phyloP scores from a whole-genome alignment of 805 yeast species.

The Sugiyamaella smithiae region DNA sequence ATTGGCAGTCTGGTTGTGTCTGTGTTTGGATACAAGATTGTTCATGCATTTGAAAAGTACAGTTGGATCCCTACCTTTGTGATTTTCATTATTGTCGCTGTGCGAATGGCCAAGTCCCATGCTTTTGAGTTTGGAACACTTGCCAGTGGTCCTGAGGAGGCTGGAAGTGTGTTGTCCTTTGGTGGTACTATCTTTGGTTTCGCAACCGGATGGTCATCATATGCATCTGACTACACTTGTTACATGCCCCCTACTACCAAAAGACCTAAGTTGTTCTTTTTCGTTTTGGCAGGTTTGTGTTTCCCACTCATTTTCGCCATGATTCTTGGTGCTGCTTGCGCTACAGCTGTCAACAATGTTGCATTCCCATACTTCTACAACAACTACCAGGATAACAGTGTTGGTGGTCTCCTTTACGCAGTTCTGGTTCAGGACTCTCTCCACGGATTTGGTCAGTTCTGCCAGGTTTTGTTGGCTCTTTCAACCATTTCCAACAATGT shows the following conservation, averaged over 20 bases:
- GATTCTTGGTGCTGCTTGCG: slow-evolving; percentile 84
- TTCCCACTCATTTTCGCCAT: slow-evolving; percentile 69
- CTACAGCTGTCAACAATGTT: slow-evolving; percentile 53
- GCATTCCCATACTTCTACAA: slow-evolving; percentile 40
- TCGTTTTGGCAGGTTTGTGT: slow-evolving; percentile 61
- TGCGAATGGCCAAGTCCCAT: slow-evolving; percentile 64
- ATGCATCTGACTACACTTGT: slow-evolving; percentile 88
- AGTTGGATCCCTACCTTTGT: slow-evolving; percentile 82
- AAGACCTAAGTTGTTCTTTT: slow-evolving; percentile 57
- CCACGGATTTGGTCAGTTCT: slow-evolving; percentile 87
- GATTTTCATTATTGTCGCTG: slow-evolving; percentile 74
- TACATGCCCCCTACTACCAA: slow-evolving; percentile 71
- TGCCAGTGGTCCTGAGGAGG: slow-evolving; percentile 62
- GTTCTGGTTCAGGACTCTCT: slow-evolving; percentile 75
- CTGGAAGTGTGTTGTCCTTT: slow-evolving; percentile 73
- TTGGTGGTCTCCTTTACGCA: slow-evolving; percentile 83
- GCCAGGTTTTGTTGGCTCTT: slow-evolving; percentile 77
- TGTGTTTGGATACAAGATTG: slow-evolving; percentile 78
- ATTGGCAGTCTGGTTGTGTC: slow-evolving; percentile 65
- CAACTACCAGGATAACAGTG: slow-evolving; percentile 51
- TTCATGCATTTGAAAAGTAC: slow-evolving; percentile 80
- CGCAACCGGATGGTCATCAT: slow-evolving; percentile 93
- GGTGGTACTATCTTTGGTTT: slow-evolving; percentile 85
- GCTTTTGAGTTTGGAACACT: slow-evolving; percentile 56
- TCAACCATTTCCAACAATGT: slow-evolving; percentile 89